Conservation (phyloP, 2,329 filamentous ascomycete genomes). For the Chrysosporium keratinophilum region DNA sequence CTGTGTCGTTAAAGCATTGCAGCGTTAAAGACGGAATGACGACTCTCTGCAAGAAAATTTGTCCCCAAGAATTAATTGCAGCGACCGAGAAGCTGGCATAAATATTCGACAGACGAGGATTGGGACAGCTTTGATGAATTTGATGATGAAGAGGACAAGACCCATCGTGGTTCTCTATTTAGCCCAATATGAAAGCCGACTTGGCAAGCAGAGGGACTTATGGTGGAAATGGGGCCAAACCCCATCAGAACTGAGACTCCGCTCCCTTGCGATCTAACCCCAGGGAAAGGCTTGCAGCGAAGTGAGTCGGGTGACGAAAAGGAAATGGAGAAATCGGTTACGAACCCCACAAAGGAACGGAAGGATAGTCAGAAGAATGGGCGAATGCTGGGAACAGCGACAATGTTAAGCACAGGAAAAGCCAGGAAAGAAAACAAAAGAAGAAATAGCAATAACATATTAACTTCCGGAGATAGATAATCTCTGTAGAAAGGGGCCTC, state of each 20-base stretch:
- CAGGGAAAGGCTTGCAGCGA: neutral
- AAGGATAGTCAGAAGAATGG: neutral
- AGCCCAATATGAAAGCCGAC: neutral
- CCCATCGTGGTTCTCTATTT: neutral
- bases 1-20: neutral
- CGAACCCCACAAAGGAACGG: neutral
- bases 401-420: neutral
- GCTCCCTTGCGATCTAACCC: too few relatives aligned
- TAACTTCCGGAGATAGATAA: too few relatives aligned
- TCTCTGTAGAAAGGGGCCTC: too few relatives aligned
- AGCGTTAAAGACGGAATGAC: constrained; percentile 8
- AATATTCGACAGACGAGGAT: neutral
- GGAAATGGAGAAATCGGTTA: neutral
- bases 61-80: neutral
- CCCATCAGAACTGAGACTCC: too few relatives aligned
- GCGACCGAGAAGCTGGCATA: neutral
- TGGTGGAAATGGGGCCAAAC: too few relatives aligned
- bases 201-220: neutral
- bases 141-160: neutral
- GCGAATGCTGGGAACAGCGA: neutral
- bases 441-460: neutral
- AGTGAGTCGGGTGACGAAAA: neutral
- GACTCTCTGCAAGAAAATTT: constrained; percentile 1
- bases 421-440: neutral
- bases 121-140: neutral